Base-by-base conservation (phyloP, 345 rosid species). In the Leavenworthia alabamica region DNA sequence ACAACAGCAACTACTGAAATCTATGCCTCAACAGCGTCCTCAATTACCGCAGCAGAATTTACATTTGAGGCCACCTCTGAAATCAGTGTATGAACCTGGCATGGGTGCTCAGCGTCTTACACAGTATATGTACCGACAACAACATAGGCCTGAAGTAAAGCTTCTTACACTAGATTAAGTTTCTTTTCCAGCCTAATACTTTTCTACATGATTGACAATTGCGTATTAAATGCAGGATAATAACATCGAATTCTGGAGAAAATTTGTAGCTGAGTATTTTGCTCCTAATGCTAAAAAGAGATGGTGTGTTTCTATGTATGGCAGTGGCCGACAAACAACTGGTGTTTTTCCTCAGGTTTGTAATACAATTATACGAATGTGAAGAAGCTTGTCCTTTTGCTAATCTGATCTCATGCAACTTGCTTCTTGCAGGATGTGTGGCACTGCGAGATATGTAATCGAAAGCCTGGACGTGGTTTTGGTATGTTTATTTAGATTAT, bases 291-390 rank as follows among this genome's bases (percentile, higher is more conserved):
- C 97, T 29, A 93, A 83, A 73, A 93, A 93, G 78, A 89, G 86
- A 76, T 89, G 96, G 99, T 93, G 99, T 56, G 99, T 93, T 70
- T 93, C 96, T n/a, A 79, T 93, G 96, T 93, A 93, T 57, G 97
- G 99, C 79, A 87, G 82, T 84, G 96, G 96, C 64, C 81, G 96
- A 47, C 99, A 87, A 79, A 77, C 99, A 63, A 81, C 86, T 71
- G 98, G 98, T 27, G 97, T 87, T 77, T 85, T 85, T 54, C 94
- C 99, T 64, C 99, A 93, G 94, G 99, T 32, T 27, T 14, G 31
- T 49, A 8, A 16, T 59, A 23, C 0, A 11, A 50, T 37, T 29
- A n/a, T n/a, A n/a, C n/a, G n/a, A n/a, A n/a, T n/a, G n/a, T n/a
- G n/a, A n/a, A n/a, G n/a, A n/a, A n/a, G n/a, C n/a, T n/a, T n/a